A percentile compares a stretch with the other conserved stretches of the same genome.
Conservation (phyloP, 768 basidiomycete genomes). For the Astraeus odoratus region DNA sequence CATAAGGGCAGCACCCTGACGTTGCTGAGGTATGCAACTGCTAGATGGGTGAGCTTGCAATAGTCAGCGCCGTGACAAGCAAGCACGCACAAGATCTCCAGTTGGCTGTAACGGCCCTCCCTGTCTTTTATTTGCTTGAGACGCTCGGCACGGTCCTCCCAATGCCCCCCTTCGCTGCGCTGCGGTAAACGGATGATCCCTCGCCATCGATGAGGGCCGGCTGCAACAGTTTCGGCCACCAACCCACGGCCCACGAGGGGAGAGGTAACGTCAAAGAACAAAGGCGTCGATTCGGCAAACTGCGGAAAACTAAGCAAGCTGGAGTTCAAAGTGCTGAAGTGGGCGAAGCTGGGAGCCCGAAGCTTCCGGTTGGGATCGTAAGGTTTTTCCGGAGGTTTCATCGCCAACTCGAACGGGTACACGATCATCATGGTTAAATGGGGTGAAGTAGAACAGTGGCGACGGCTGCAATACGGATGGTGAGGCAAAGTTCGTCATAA, state of each 20-base stretch:
- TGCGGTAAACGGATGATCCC: conserved; percentile 47
- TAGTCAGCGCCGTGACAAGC: not conserved
- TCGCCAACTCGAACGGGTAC: conserved; percentile 9
- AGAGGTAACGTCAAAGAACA: conserved; percentile 35
- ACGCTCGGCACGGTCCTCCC: conserved; percentile 24
- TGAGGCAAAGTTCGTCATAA: not conserved
- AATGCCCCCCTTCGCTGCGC: conserved; percentile 14
- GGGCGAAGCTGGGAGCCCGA: conserved; percentile 6
- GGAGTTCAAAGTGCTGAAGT: not conserved
- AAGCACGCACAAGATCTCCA: conserved; percentile 27
- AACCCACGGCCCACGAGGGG: conserved; percentile 40
- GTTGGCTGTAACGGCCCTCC: conserved; percentile 33
- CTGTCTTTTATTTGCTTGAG: conserved; percentile 15
- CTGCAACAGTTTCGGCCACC: conserved; percentile 30
- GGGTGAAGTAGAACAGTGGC: conserved; percentile 25
- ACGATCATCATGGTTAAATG: conserved; percentile 11
- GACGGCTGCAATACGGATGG: conserved; percentile 35
- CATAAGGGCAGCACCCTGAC: conserved; percentile 45
- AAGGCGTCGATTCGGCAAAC: conserved; percentile 10
- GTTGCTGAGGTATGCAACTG: conserved; percentile 18
- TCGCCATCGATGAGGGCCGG: conserved; percentile 36
- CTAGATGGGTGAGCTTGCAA: not conserved
- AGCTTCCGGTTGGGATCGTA: not conserved
- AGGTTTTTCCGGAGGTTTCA: conserved; percentile 9
- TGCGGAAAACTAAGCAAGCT: not conserved